These are phyloP conservation scores for Cylindrotheca closterium DNA, from an alignment of 108 stramenopile species.

Conservation along the genomic window DNA sequence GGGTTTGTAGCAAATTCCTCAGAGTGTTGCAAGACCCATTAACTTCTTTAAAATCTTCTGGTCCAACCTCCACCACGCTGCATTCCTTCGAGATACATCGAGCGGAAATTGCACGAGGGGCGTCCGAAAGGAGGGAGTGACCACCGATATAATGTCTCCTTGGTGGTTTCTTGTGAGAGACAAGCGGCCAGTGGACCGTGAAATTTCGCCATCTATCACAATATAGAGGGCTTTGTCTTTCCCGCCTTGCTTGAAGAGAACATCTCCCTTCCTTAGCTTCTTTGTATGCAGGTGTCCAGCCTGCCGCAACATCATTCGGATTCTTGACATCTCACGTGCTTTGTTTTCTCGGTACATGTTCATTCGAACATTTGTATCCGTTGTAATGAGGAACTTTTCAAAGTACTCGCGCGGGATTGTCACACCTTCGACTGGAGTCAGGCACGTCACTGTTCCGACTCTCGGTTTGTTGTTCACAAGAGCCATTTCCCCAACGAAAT, in stretches of 20 bases:
- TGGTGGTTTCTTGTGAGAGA: slow-evolving; percentile 37
- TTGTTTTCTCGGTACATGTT: not conserved
- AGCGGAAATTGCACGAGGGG: slow-evolving; percentile 54
- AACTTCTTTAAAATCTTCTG: slow-evolving; percentile 48
- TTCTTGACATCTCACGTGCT: not conserved
- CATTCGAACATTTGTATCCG: not conserved
- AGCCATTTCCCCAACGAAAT: slow-evolving; percentile 76
- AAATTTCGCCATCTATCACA: slow-evolving; percentile 54
- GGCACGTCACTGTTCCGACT: slow-evolving; percentile 56
- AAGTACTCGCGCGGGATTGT: slow-evolving; percentile 73
- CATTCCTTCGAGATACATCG: slow-evolving; percentile 56
- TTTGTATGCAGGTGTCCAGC: not conserved
- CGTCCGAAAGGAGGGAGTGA: slow-evolving; percentile 50
- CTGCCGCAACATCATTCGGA: not conserved
- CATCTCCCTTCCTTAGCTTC: slow-evolving; percentile 25
- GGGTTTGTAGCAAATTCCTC: slow-evolving; percentile 63
- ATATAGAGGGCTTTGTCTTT: slow-evolving; percentile 43
- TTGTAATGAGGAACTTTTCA: slow-evolving; percentile 55
- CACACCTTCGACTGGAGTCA: slow-evolving; percentile 73
- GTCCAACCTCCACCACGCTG: slow-evolving; percentile 40
- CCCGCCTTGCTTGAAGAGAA: slow-evolving; percentile 48
- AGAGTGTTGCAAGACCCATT: slow-evolving; percentile 45
- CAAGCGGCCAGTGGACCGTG: slow-evolving; percentile 33
- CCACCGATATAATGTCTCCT: slow-evolving; percentile 67
- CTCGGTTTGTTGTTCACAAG: slow-evolving; percentile 39